These are phyloP conservation scores for Trichoderma virens DNA, from an alignment of 495 filamentous ascomycete genomes.

Conservation along the genomic window DNA sequence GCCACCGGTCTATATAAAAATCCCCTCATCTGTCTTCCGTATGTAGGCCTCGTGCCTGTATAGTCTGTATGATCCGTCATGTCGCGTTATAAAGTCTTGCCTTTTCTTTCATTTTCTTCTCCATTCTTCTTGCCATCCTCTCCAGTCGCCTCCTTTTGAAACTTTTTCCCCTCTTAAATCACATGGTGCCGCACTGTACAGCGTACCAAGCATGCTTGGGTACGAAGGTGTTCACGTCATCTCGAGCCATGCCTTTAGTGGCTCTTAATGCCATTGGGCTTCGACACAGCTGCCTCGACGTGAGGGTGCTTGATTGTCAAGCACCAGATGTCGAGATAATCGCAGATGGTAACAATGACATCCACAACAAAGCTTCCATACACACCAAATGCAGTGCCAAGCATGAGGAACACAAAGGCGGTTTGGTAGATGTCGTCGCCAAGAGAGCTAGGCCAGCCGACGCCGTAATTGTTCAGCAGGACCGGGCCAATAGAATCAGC, in stretches of 20 bases:
- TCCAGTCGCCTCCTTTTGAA: neutral
- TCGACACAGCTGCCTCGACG: constrained; percentile 30
- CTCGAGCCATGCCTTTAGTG: constrained; percentile 15
- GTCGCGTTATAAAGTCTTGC: neutral
- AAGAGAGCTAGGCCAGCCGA: constrained; percentile 75
- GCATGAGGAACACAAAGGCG: constrained; percentile 73
- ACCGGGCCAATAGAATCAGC: constrained; percentile 69
- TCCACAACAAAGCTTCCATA: constrained; percentile 96
- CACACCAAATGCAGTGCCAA: constrained; percentile 73
- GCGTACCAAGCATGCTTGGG: neutral
- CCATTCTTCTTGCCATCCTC: neutral
- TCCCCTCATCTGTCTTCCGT: neutral
- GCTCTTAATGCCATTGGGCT: constrained; percentile 26
- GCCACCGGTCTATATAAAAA: neutral
- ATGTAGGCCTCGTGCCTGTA: neutral
- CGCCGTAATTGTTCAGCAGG: constrained; percentile 37
- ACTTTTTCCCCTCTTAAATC: neutral
- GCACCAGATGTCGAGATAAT: constrained; percentile 97
- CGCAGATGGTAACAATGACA: constrained; percentile 93
- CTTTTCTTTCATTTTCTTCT: neutral
- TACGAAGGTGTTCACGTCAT: neutral
- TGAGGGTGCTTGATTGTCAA: constrained; percentile 84
- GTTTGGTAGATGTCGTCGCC: constrained; percentile 71
- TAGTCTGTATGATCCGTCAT: neutral
- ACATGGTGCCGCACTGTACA: neutral